Base-by-base conservation (phyloP, 2,329 filamentous ascomycete genomes). In the Fusarium burgessii region DNA sequence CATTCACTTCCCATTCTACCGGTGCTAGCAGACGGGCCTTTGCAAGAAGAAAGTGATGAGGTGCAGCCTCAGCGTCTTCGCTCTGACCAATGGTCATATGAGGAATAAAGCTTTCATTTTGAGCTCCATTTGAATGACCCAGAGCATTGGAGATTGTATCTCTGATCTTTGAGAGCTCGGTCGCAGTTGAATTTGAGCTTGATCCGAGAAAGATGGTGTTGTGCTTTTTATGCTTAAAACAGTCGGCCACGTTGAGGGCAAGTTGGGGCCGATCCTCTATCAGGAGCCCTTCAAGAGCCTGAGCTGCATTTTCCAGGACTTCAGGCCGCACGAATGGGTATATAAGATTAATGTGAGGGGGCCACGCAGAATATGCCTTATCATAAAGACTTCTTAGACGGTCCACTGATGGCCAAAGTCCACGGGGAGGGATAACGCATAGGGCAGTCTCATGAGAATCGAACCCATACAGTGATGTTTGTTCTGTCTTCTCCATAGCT, bases 81-180 rank as follows among this genome's bases (percentile, higher is more conserved):
- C 83, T 88, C 72, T 92, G 89, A 0, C 87, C 90, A 27, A 92
- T 79, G 1, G 88, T 91, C 78, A 92, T 78, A 76, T 92, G 89
- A 9, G 77, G 76, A 11, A 62, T 80, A 63, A 82, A 86, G 1
- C 61, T 54, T 6, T 68, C 68, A 14, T 70, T 59, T 7, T 64
- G 63, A 7, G 62, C 35, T 25, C 25, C 18, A 32, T 40, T 23
- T 6, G 40, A 27, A 41, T 79, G 78, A 2, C 80, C 79, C 18
- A 88, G 72, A 3, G 79, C 78, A 7, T 60, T 59, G n/a, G 84
- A 70, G 12, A 87, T 68, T 5, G 61, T 43, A 9, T 73, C 66
- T 20, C 81, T 78, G 59, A 88, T 75, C 36, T 75, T 46, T 7
- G 50, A 67, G 5, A 87, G 66, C 6, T 50, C 18, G 15, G 57